Conservation (phyloP, 805 yeast species). For the Cyberlindnera mississippiensis region DNA sequence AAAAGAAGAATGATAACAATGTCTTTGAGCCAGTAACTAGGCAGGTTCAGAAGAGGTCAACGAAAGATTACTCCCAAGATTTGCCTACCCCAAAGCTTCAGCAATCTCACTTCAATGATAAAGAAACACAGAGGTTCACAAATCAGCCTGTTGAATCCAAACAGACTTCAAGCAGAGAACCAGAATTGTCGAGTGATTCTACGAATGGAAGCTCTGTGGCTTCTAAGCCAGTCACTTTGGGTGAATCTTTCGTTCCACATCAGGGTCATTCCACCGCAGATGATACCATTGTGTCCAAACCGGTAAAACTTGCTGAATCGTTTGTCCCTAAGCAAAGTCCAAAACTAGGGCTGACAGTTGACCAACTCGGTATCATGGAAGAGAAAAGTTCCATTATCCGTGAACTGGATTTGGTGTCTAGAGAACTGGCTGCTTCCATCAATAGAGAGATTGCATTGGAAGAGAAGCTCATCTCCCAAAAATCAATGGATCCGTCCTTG, state of each 20-base stretch:
- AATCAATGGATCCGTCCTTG: conserved; percentile 14
- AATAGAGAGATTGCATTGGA: conserved; percentile 65
- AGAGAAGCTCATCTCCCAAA: conserved; percentile 32
- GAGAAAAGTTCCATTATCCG: conserved; percentile 55
- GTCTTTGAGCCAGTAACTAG: conserved; percentile 18
- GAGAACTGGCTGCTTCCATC: conserved; percentile 69
- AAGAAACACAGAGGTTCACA: no score
- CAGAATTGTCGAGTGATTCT: conserved; percentile 8
- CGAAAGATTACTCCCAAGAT: no score
- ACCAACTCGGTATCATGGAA: conserved; percentile 58
- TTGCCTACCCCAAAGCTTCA: no score
- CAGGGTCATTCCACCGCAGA: conserved; percentile 9
- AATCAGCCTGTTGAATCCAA: not conserved
- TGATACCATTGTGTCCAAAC: not conserved
- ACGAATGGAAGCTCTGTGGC: conserved; percentile 6
- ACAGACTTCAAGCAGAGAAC: conserved; percentile 8
- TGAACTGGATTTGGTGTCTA: conserved; percentile 65
- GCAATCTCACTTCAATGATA: no score
- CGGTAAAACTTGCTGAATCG: conserved; percentile 11
- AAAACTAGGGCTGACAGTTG: conserved; percentile 45
- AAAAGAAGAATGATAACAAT: conserved; percentile 15
- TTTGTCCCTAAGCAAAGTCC: conserved; percentile 17
- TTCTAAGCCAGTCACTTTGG: not conserved
- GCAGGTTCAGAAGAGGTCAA: conserved; percentile 1
- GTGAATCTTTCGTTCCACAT: conserved; percentile 2